Conservation (phyloP, 2,329 filamentous ascomycete species). For the Trichophyton simii region DNA sequence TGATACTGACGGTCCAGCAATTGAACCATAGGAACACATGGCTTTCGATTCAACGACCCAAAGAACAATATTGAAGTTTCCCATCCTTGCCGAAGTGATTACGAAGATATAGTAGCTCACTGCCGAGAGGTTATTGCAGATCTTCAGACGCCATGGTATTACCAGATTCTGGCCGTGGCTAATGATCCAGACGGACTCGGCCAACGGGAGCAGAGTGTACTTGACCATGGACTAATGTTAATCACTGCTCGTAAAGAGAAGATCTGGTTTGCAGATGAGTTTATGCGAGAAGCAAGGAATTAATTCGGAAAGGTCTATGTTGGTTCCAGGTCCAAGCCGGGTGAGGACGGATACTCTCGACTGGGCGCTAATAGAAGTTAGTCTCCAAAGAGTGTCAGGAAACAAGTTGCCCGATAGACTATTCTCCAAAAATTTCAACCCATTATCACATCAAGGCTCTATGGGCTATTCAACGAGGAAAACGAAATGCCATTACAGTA, state of each 20-base stretch:
- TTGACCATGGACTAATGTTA: too few species aligned
- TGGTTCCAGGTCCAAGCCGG: background rate
- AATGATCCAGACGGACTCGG: too few species aligned
- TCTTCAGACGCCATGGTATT: background rate
- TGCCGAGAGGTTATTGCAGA: background rate
- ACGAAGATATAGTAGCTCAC: background rate
- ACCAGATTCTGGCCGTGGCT: too few species aligned
- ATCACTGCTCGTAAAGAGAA: background rate
- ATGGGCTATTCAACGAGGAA: too few species aligned
- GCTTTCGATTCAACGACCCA: background rate
- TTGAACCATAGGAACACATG: background rate
- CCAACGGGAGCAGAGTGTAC: too few species aligned
- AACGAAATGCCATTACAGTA: background rate
- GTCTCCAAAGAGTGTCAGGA: background rate
- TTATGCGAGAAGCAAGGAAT: background rate
- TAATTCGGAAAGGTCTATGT: constrained; percentile 4
- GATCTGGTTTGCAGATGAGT: constrained; percentile 2
- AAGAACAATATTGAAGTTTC: background rate
- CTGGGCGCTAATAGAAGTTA: constrained; percentile 7
- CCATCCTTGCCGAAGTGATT: background rate
- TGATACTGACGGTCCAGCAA: background rate
- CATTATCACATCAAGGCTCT: background rate
- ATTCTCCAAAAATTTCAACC: background rate
- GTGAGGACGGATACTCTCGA: background rate
- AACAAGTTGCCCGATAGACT: background rate